A percentile compares a stretch with the other conserved stretches of the same genome.
These are phyloP conservation scores for Rasamsonia emersonii DNA, from an alignment of 2,329 filamentous ascomycete species.

Conservation along the genomic window DNA sequence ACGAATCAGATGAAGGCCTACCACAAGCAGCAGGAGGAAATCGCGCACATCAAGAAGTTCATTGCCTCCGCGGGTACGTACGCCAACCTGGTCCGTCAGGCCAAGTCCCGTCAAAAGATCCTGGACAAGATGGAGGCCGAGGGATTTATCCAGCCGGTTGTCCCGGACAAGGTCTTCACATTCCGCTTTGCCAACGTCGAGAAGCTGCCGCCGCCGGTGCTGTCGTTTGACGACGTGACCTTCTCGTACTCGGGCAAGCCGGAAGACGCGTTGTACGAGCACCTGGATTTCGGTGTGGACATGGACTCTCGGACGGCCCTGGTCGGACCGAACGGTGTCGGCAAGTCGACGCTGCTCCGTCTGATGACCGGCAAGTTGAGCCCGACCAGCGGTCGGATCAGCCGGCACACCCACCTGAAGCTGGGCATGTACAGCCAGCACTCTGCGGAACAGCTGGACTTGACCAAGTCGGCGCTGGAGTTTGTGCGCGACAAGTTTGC, in stretches of 20 bases:
- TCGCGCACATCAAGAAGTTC: constrained; percentile 99
- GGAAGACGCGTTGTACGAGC: constrained; percentile 88
- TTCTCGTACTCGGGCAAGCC: constrained; percentile 92
- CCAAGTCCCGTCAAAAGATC: constrained; percentile 99
- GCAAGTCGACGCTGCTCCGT: constrained; percentile 91
- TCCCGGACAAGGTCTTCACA: constrained; percentile 78
- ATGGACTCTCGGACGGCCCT: constrained; percentile 98
- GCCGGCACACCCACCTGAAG: constrained; percentile 95
- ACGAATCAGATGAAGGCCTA: constrained; percentile 99
- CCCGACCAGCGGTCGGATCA: constrained; percentile 71
- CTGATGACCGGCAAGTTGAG: constrained; percentile 95
- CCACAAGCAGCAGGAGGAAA: constrained; percentile 98
- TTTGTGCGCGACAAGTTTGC: constrained; percentile 95
- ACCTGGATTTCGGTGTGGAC: constrained; percentile 96
- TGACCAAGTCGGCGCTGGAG: constrained; percentile 95
- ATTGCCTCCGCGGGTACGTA: constrained; percentile 99
- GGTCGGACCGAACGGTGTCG: constrained; percentile 97
- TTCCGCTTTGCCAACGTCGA: constrained; percentile 99
- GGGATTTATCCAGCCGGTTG: constrained; percentile 90
- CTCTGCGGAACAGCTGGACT: constrained; percentile 93
- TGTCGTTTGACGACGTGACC: constrained; percentile 93
- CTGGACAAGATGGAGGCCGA: constrained; percentile 99
- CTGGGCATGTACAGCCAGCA: constrained; percentile 97
- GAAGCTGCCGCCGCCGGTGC: constrained; percentile 94
- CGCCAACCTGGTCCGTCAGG: constrained; percentile 96